A percentile compares a stretch with the other conserved stretches of the same genome.
Conservation (phyloP, 2,329 filamentous ascomycete genomes). For the Apiospora hydei region DNA sequence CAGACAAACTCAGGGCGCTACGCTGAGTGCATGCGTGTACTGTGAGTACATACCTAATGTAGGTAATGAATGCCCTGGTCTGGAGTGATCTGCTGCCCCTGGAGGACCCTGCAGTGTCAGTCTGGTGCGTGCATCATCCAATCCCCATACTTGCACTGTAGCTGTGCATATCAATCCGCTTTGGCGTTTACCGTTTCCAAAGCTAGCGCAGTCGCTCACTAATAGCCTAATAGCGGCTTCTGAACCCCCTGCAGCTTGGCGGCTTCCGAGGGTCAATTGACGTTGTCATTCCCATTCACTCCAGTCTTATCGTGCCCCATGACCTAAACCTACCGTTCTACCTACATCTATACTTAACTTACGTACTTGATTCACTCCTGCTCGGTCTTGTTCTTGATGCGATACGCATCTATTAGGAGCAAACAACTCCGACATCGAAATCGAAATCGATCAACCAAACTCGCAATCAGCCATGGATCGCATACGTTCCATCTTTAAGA, state of each 20-base stretch:
- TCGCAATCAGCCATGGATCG: slow-evolving; percentile 45
- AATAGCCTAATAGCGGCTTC: neutral
- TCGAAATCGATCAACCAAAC: slow-evolving; percentile 7
- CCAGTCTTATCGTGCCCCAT: slow-evolving; percentile 11
- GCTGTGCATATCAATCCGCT: neutral
- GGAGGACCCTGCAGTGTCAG: neutral
- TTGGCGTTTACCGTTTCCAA: neutral
- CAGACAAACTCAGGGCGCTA: neutral
- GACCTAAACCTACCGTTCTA: neutral
- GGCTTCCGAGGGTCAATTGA: slow-evolving; percentile 14
- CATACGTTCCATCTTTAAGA: slow-evolving; percentile 47
- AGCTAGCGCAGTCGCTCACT: neutral
- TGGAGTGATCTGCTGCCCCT: neutral
- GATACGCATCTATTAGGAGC: neutral
- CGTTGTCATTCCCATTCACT: neutral
- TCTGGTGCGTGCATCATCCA: no score
- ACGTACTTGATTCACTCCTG: neutral
- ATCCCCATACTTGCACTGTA: no score
- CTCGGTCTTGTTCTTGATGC: no score
- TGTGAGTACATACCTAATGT: no score
- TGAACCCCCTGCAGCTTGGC: slow-evolving; percentile 1
- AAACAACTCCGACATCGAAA: neutral
- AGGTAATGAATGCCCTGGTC: neutral
- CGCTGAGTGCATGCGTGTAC: neutral
- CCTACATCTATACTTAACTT: neutral